A percentile compares a stretch with the other conserved stretches of the same genome.
Evolutionary conservation across 2,329 filamentous ascomycete species (phyloP).

Genomic region (Fusarium pseudocircinatum): DNA sequence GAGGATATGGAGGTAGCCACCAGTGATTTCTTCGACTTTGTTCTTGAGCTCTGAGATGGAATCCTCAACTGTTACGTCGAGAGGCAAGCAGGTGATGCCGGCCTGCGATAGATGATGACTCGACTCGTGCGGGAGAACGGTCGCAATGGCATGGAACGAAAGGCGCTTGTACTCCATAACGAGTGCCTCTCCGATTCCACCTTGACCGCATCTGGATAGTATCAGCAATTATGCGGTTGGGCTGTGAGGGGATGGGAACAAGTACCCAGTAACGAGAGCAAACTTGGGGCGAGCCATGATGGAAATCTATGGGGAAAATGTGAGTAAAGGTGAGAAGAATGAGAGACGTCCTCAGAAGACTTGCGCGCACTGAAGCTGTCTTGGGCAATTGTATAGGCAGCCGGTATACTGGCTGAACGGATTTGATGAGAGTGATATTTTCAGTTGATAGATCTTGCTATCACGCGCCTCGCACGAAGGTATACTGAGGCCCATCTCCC

Average conservation of each 20-base stretch:
- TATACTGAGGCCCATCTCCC: no score
- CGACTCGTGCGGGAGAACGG: background rate
- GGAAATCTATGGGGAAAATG: accelerated
- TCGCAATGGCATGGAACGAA: background rate
- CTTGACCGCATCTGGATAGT: background rate
- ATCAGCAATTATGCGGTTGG: accelerated
- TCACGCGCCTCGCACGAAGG: background rate
- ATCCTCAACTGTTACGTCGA: background rate
- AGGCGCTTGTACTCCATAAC: background rate
- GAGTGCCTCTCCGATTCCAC: background rate
- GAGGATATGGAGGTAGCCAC: background rate
- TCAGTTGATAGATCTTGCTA: background rate
- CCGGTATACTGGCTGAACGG: background rate
- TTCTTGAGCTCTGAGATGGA: background rate
- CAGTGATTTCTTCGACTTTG: background rate
- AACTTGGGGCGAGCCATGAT: background rate
- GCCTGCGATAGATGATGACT: background rate
- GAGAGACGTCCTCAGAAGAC: accelerated
- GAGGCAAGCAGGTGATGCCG: background rate
- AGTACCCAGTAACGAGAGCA: background rate
- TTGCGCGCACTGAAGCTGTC: background rate
- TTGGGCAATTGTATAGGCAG: background rate
- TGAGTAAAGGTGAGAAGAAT: no score
- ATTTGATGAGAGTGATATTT: background rate
- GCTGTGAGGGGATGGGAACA: accelerated